phyloP scores from a whole-genome alignment of 768 basidiomycete species.

The Tulasnella sp. region DNA sequence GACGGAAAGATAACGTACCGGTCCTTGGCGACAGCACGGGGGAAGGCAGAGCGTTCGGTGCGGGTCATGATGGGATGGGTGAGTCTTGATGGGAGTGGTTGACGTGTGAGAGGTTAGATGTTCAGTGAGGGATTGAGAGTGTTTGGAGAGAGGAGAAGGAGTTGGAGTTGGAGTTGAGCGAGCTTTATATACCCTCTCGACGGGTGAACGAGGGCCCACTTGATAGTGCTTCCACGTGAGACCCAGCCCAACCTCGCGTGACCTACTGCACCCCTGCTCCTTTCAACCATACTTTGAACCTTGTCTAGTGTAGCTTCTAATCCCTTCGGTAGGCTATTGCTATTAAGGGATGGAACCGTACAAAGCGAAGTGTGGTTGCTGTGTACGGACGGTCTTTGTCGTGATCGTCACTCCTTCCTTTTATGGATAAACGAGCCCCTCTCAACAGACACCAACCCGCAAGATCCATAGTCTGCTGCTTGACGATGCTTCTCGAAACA shows the following conservation, averaged over 20 bases:
- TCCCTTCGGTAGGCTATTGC: not conserved
- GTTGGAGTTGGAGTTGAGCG: too few species aligned
- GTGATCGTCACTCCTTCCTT: not conserved
- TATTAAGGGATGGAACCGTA: too few species aligned
- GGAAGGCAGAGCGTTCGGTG: not conserved
- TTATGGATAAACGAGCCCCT: not conserved
- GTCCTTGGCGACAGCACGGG: slow-evolving; percentile 13
- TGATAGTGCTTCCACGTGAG: not conserved
- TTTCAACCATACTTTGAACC: not conserved
- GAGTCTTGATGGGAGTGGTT: not conserved
- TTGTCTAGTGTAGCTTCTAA: not conserved
- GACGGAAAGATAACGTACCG: not conserved
- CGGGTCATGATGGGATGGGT: not conserved
- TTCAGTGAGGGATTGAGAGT: not conserved
- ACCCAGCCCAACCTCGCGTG: not conserved
- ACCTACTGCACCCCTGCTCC: not conserved
- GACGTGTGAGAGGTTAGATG: not conserved
- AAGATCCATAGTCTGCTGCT: not conserved
- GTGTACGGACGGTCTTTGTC: not conserved
- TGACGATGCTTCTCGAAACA: too few species aligned
- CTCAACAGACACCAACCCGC: not conserved
- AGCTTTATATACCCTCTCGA: not conserved
- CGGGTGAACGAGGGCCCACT: not conserved
- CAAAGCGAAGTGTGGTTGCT: not conserved
- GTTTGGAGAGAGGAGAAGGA: not conserved